Evolutionary conservation across 768 basidiomycete genomes (phyloP).

Genomic region (Rhizopogon sp.): DNA sequence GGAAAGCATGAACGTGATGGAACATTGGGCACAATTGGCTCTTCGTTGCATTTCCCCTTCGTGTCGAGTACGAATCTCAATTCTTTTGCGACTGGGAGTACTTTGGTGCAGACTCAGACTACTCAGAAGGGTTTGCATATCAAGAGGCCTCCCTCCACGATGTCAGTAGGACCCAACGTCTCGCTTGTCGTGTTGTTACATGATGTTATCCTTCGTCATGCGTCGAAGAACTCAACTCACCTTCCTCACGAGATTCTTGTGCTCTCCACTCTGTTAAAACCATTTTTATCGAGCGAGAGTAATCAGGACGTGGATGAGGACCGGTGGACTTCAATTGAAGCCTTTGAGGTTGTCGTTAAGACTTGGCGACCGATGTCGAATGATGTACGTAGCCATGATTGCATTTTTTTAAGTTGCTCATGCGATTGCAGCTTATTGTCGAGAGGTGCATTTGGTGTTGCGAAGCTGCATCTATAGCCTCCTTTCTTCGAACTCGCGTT

Average conservation of each 20-base stretch:
- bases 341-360: conserved; percentile 53
- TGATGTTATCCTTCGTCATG: conserved; percentile 41
- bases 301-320: conserved; percentile 43
- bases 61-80: conserved; percentile 33
- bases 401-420: conserved; percentile 1
- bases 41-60: conserved; percentile 37
- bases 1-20: conserved; percentile 23
- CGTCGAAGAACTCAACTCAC: conserved; percentile 20
- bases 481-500: conserved; percentile 42
- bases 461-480: conserved; percentile 45
- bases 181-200: conserved; percentile 41
- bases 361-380: conserved; percentile 49
- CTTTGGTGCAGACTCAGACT: conserved; percentile 16
- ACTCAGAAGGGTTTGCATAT: conserved; percentile 29
- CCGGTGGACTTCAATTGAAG: conserved; percentile 49
- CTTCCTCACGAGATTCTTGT: conserved; percentile 59
- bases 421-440: conserved; percentile 36
- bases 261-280: conserved; percentile 50
- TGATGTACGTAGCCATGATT: conserved; percentile 40
- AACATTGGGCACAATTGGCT: conserved; percentile 23
- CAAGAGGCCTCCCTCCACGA: conserved; percentile 41
- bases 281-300: conserved; percentile 41
- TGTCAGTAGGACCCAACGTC: conserved; percentile 24
- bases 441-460: conserved; percentile 71
- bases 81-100: conserved; percentile 9